A percentile compares a stretch with the other conserved stretches of the same genome.
phyloP scores from a whole-genome alignment of 768 basidiomycete species.

The Lactarius sp. region DNA sequence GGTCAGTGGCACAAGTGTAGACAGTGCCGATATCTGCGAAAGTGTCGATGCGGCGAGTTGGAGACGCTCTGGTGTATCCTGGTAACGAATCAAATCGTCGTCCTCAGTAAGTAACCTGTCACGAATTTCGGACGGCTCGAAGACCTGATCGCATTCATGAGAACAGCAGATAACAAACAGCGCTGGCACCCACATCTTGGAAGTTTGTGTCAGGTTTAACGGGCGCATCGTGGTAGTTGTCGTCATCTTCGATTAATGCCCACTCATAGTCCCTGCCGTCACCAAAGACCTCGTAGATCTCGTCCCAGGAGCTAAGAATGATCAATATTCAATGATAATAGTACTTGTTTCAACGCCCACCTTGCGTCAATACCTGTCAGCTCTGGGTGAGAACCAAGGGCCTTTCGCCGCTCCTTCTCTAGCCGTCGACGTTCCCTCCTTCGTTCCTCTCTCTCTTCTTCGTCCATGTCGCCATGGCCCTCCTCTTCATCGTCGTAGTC shows the following conservation, averaged over 20 bases:
- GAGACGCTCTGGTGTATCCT: slow-evolving; percentile 94
- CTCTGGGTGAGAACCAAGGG: slow-evolving; percentile 62
- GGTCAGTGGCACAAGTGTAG: slow-evolving; percentile 56
- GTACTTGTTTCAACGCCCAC: slow-evolving; percentile 44
- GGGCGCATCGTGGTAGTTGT: slow-evolving; percentile 45
- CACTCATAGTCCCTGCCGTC: slow-evolving; percentile 96
- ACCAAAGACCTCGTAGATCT: slow-evolving; percentile 94
- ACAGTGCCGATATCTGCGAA: slow-evolving; percentile 58
- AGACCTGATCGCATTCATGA: slow-evolving; percentile 58
- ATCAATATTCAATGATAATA: neutral
- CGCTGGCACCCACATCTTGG: slow-evolving; percentile 59
- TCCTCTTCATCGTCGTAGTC: slow-evolving; percentile 67
- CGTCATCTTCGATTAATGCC: slow-evolving; percentile 83
- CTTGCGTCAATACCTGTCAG: slow-evolving; percentile 77
- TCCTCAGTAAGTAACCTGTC: slow-evolving; percentile 86
- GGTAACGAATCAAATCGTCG: slow-evolving; percentile 85
- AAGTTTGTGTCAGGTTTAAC: slow-evolving; percentile 76
- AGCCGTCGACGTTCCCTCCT: slow-evolving; percentile 62
- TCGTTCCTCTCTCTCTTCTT: slow-evolving; percentile 70
- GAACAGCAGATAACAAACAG: slow-evolving; percentile 16
- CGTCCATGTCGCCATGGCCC: slow-evolving; percentile 57
- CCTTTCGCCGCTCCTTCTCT: slow-evolving; percentile 61
- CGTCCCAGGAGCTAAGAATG: slow-evolving; percentile 76
- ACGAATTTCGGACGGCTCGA: slow-evolving; percentile 95
- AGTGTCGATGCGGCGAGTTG: slow-evolving; percentile 83